Evolutionary conservation across 257 asterid species (phyloP).

Genomic region (Nicotiana sylvestris): DNA sequence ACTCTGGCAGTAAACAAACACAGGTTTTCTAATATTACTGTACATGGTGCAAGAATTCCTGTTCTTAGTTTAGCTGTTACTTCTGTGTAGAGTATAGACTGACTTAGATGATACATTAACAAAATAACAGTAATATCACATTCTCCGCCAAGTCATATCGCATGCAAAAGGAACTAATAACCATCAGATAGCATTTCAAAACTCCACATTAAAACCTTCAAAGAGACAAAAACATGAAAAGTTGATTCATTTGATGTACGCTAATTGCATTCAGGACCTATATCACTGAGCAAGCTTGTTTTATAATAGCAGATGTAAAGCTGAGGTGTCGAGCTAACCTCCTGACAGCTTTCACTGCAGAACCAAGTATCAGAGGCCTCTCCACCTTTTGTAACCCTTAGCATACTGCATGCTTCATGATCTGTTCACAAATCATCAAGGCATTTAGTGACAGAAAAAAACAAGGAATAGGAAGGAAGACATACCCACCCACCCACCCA

Average conservation of each 20-base stretch:
- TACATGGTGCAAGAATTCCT: background rate
- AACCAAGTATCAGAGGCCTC: conserved; percentile 68
- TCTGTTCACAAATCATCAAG: conserved; percentile 48
- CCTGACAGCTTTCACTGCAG: conserved; percentile 73
- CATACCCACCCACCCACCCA: background rate
- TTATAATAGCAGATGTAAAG: background rate
- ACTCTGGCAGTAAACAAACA: background rate
- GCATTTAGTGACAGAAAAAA: conserved; percentile 7
- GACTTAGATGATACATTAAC: background rate
- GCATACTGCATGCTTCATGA: conserved; percentile 66
- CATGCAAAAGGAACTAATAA: background rate
- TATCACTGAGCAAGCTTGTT: background rate
- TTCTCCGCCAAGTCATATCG: background rate
- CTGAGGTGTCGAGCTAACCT: conserved; percentile 42
- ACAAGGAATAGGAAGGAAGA: background rate
- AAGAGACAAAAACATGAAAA: background rate
- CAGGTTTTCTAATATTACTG: background rate
- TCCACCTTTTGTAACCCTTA: conserved; percentile 35
- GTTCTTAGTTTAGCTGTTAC: background rate
- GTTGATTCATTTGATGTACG: background rate
- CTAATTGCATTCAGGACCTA: background rate
- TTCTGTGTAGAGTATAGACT: background rate
- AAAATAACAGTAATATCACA: background rate
- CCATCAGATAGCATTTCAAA: conserved; percentile 3
- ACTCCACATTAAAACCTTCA: background rate